Evolutionary conservation across 768 basidiomycete species (phyloP), one percentile per base, ranked within the genome.

Genomic region (Phylloporus sp.): DNA sequence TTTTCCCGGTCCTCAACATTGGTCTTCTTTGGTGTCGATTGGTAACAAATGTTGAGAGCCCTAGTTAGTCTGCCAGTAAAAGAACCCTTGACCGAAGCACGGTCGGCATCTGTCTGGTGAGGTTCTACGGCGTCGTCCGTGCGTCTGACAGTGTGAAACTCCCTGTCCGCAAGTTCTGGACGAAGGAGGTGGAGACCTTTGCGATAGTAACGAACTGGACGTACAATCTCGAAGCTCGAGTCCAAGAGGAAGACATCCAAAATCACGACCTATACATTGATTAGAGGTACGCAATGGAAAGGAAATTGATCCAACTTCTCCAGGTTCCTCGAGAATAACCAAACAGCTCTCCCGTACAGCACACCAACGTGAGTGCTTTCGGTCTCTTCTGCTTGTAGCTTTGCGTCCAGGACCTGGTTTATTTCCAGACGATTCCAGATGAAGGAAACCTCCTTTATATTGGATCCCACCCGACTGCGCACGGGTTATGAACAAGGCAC

Each of bases 161-260:
- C 62, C 45, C 56, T 65, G 49, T 55, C 70, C 36, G 56, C 58
- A 12, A 58, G 59, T 36, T 65, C 66, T 13, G 71, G 67, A 50
- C 81, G 79, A 53, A 87, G 67, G 20, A 94, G 71, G 57, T 84
- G 82, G 27, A 97, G 71, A 5, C 91, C 90, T 60, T 91, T 87
- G 15, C 94, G 84, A 63, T 94, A 93, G 58, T 88, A 88, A 31
- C 95, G 79, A 63, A 82, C 86, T 2, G 95, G 95, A n/a, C 91
- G 82, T 62, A 93, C 84, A 48, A 98, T 92, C 46, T 77, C 76
- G 64, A 99, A 98, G 63, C 93, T 87, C 1, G 80, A 71, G 65
- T 98, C 95, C 46, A 98, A 73, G 35, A 97, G 76, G 70, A 99
- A 95, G 12, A 97, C 94, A 53, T 98, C 95, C 82, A 88, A 91